A percentile compares a stretch with the other conserved stretches of the same genome.
Conservation (phyloP, 306 rosid genomes). For the Casuarina glauca region DNA sequence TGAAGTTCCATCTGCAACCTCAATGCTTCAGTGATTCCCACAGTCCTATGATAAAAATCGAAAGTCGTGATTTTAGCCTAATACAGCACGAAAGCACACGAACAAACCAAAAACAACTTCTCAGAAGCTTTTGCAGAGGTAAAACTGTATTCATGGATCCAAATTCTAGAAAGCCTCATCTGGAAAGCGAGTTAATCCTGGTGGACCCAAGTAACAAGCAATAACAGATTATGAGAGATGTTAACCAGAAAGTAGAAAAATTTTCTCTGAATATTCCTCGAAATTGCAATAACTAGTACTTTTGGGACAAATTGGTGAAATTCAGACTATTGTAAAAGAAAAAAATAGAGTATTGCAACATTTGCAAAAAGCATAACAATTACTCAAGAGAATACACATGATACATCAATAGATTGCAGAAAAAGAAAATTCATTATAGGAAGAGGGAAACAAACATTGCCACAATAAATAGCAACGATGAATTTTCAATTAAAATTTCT, state of each 20-base stretch:
- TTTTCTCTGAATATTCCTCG: background rate
- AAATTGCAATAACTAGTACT: background rate
- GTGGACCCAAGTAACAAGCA: background rate
- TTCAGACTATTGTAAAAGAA: too few relatives aligned
- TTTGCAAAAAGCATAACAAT: too few relatives aligned
- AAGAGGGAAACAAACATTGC: background rate
- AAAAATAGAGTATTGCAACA: too few relatives aligned
- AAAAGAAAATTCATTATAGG: background rate
- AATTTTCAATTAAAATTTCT: background rate
- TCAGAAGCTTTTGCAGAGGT: background rate
- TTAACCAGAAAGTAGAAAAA: too few relatives aligned
- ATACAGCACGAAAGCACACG: background rate
- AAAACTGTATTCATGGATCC: background rate
- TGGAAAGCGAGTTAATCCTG: background rate
- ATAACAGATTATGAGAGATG: background rate
- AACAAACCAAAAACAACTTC: background rate
- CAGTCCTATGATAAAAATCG: slow-evolving; percentile 50
- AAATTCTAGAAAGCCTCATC: background rate
- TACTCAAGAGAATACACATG: too few relatives aligned
- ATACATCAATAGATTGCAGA: background rate
- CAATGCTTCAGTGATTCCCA: slow-evolving; percentile 89
- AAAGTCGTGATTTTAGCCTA: slow-evolving; percentile 9
- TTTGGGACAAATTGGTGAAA: background rate
- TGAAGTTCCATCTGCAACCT: slow-evolving; percentile 96
- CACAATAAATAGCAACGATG: background rate